Evolutionary conservation across 164 flowering plant genomes (phyloP).

Genomic region (Umbellularia californica): DNA sequence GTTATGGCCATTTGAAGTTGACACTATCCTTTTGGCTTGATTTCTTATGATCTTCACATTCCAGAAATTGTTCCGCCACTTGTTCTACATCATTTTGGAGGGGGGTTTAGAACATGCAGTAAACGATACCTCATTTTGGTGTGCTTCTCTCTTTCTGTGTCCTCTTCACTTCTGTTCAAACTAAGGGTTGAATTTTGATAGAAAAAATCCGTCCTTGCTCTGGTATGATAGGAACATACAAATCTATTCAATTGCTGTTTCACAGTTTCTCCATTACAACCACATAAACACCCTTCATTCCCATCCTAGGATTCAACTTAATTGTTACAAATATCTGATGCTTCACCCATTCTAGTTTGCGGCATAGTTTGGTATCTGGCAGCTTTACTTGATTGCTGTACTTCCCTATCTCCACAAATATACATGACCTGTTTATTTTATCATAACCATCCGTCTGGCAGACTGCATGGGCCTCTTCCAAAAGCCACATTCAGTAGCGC

Average conservation of each 20-base stretch:
- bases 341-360: neutral
- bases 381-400: neutral
- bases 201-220: neutral
- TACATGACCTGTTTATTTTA: neutral
- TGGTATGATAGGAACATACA: neutral
- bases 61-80: too few species aligned
- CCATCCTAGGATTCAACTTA: too few species aligned
- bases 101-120: too few species aligned
- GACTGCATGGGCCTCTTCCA: neutral
- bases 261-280: neutral
- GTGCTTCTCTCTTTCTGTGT: neutral
- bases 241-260: neutral
- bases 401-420: neutral
- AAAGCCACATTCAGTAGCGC: neutral
- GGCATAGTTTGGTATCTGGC: neutral
- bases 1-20: too few species aligned
- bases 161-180: neutral
- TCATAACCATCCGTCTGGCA: neutral
- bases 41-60: too few species aligned
- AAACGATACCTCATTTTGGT: too few species aligned
- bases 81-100: too few species aligned
- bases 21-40: too few species aligned
- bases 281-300: neutral
- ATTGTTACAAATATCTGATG: neutral
- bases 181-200: neutral